Evolutionary conservation across 331 rosid species (phyloP), one percentile per base, ranked within the genome.

Genomic region (Ulmus americana): DNA sequence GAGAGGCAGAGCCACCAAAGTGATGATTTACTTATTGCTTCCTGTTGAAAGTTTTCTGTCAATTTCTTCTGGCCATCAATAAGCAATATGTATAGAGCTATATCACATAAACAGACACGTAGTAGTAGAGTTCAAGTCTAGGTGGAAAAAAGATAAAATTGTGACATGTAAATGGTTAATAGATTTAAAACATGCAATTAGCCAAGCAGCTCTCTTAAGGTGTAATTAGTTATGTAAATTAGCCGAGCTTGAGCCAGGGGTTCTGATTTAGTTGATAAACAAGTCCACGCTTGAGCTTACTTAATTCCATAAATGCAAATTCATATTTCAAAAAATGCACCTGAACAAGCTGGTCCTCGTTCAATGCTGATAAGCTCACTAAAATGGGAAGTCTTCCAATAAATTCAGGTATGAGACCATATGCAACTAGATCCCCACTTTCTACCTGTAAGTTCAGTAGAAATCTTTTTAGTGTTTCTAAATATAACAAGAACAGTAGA

Each of bases 381-480:
- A 86, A 77, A 60, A 86, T 74, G 2, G 95, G 95, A 60, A 84
- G 82, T 41, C 95, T 85, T 22, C 90, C 95, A 67, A 80, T 83
- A 67, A 86, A 86, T 76, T 86, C 95, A 41, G 90, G 95, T 68
- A 86, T 80, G 63, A 86, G 84, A 63, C 90, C 90, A 67, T 84
- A 82, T 1, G 90, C 81, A 82, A 77, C 70, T 56, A 86, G 87
- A 76, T 86, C 90, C 13, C 73, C 80, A 72, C 86, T 84, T 68
- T 86, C 88, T 57, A 86, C 90, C 95, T 86, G 61, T 74, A 81
- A 73, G 71, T 66, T 50, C 62, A 39, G 68, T 43, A 39, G 46
- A 53, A 75, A 52, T 54, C 47, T 65, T 58, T 52, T 48, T 45
- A 50, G 40, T 45, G 70, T 49, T 20, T 76, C 45, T 59, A 12